phyloP scores from a whole-genome alignment of 73 alveolate genomes.

The Paramecium pentaurelia region DNA sequence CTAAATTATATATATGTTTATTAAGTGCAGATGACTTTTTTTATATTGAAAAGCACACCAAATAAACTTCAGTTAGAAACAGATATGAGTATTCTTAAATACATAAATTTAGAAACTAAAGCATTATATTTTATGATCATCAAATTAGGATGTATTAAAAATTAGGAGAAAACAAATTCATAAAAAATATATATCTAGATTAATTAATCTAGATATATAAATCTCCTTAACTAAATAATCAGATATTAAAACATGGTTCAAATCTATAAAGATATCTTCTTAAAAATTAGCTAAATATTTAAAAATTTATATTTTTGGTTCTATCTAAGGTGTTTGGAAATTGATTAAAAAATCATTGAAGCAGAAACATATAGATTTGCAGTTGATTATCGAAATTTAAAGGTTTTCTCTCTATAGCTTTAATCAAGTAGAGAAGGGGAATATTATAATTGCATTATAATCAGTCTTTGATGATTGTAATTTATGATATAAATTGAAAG shows the following conservation, averaged over 20 bases:
- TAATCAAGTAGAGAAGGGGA: neutral
- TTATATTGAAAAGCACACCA: neutral
- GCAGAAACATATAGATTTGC: constrained; percentile 29
- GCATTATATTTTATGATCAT: neutral
- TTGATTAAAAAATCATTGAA: neutral
- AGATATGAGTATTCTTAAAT: neutral
- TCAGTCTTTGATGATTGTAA: neutral
- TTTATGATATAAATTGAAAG: neutral
- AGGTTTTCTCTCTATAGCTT: neutral
- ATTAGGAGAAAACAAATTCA: neutral
- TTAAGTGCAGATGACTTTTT: constrained; percentile 4
- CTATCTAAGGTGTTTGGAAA: neutral
- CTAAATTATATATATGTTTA: neutral
- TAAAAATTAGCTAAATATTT: neutral
- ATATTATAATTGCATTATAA: neutral
- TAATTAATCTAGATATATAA: neutral
- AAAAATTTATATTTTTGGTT: neutral
- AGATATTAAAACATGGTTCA: neutral
- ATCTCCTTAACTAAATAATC: neutral
- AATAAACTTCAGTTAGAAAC: neutral
- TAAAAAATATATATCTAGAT: neutral
- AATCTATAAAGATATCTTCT: neutral
- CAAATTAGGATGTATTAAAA: neutral
- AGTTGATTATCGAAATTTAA: neutral
- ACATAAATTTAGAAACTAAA: neutral